Conservation (phyloP, 2,329 filamentous ascomycete genomes). For the Fusarium dlaminii region DNA sequence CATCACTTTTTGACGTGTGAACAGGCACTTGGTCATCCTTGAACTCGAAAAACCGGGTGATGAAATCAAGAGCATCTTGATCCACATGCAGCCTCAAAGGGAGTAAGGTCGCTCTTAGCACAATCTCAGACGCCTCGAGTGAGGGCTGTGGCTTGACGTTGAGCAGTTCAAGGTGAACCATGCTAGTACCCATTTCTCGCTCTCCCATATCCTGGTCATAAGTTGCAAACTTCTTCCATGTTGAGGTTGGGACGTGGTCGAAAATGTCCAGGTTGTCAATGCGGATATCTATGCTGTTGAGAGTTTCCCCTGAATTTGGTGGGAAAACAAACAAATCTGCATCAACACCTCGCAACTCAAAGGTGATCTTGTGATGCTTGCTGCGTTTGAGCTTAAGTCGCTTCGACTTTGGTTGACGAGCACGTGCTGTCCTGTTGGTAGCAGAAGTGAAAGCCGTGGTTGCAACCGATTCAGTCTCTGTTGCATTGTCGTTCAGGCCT, state of each 20-base stretch:
- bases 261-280: conserved; percentile 88
- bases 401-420: conserved; percentile 60
- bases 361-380: conserved; percentile 93
- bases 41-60: conserved; percentile 97
- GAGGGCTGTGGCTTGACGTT: conserved; percentile 88
- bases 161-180: conserved; percentile 89
- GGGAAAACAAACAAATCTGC: conserved; percentile 86
- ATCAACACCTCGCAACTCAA: conserved; percentile 87
- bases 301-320: conserved; percentile 78
- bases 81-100: conserved; percentile 94
- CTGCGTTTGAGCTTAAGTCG: conserved; percentile 82
- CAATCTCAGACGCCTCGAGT: conserved; percentile 87
- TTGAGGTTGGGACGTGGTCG: conserved; percentile 93
- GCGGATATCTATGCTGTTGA: conserved; percentile 87
- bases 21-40: conserved; percentile 76
- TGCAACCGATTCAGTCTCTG: conserved; percentile 89
- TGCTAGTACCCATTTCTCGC: conserved; percentile 84
- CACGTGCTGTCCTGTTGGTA: conserved; percentile 58
- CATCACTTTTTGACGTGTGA: conserved; percentile 71
- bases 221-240: conserved; percentile 97
- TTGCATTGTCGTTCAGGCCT: conserved; percentile 84
- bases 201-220: conserved; percentile 90
- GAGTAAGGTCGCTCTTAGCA: conserved; percentile 80
- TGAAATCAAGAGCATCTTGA: conserved; percentile 96
- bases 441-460: conserved; percentile 75